phyloP scores from a whole-genome alignment of 1,284 basidiomycete genomes.

The Leccinum griseonigrum region DNA sequence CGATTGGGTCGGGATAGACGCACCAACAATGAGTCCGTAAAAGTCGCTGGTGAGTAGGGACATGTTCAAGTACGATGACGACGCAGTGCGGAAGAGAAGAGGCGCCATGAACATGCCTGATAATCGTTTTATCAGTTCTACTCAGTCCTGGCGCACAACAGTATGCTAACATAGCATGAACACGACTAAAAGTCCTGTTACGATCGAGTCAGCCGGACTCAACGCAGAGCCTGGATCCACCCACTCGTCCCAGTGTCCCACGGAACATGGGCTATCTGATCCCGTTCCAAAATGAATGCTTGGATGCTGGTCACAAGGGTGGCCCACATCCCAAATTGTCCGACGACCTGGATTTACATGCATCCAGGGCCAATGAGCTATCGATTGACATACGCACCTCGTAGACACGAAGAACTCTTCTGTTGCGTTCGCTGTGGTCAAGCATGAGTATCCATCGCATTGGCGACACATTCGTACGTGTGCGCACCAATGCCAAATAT shows the following conservation, averaged over 20 bases:
- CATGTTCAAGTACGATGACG: slow-evolving; percentile 81
- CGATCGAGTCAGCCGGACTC: slow-evolving; percentile 5
- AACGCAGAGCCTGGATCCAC: slow-evolving; percentile 16
- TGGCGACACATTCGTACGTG: not conserved
- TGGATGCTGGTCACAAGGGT: slow-evolving; percentile 75
- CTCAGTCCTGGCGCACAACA: not conserved
- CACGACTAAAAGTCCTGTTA: slow-evolving; percentile 68
- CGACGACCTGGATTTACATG: slow-evolving; percentile 53
- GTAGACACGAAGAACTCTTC: slow-evolving; percentile 87
- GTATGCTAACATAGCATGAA: slow-evolving; percentile 52
- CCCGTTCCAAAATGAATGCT: slow-evolving; percentile 70
- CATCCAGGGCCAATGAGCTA: not conserved
- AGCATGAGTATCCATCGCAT: not conserved
- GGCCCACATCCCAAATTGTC: slow-evolving; percentile 81
- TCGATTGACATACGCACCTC: slow-evolving; percentile 42
- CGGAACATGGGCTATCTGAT: slow-evolving; percentile 53
- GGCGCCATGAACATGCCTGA: slow-evolving; percentile 80
- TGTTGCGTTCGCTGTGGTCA: slow-evolving; percentile 67
- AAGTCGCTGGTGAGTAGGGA: slow-evolving; percentile 82
- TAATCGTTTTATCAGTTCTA: slow-evolving; percentile 9
- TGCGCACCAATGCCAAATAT: slow-evolving; percentile 78
- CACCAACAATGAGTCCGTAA: slow-evolving; percentile 79
- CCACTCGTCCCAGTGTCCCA: slow-evolving; percentile 71
- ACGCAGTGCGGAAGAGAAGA: slow-evolving; percentile 78
- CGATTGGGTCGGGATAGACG: slow-evolving; percentile 18